Percentiles rank a stretch among this genome's conserved stretches.
Evolutionary conservation across 495 filamentous ascomycete genomes (phyloP).

Genomic region (Hyaloscypha finlandica): DNA sequence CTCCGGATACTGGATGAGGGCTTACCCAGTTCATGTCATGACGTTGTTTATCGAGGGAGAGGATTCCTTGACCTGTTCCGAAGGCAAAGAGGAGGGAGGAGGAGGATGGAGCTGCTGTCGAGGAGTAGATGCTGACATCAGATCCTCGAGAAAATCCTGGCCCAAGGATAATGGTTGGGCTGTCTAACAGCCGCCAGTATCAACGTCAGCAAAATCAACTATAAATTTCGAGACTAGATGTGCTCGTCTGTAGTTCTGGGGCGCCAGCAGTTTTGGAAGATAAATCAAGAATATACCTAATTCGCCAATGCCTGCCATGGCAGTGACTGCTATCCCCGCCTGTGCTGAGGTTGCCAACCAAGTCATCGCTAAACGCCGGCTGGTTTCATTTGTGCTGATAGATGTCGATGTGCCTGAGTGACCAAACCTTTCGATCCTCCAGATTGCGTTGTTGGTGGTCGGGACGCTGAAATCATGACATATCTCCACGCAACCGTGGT

Average conservation of each 20-base stretch:
- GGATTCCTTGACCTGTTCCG: slow-evolving; percentile 25
- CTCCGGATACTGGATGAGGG: slow-evolving; percentile 2
- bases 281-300: slow-evolving; percentile 2
- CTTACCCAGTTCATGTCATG: slow-evolving; percentile 17
- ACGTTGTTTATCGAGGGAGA: slow-evolving; percentile 18
- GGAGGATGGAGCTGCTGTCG: slow-evolving; percentile 15
- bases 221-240: too few species aligned
- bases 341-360: slow-evolving; percentile 20
- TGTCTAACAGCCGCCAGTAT: not conserved
- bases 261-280: not conserved
- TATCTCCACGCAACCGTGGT: not conserved
- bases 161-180: slow-evolving; percentile 4
- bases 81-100: slow-evolving; percentile 29
- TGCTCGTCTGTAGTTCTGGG: too few species aligned
- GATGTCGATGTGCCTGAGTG: slow-evolving; percentile 19
- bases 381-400: slow-evolving; percentile 9
- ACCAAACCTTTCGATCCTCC: slow-evolving; percentile 6
- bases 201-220: too few species aligned
- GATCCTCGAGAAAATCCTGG: not conserved
- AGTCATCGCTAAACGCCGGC: slow-evolving; percentile 12
- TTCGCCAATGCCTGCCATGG: slow-evolving; percentile 7
- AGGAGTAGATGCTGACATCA: slow-evolving; percentile 22
- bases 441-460: not conserved
- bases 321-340: slow-evolving; percentile 9
- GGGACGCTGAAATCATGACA: not conserved